A percentile compares a stretch with the other conserved stretches of the same genome.
These are phyloP conservation scores for Mycosphaerella sp. DNA, from an alignment of 2,329 filamentous ascomycete species.

Conservation along the genomic window DNA sequence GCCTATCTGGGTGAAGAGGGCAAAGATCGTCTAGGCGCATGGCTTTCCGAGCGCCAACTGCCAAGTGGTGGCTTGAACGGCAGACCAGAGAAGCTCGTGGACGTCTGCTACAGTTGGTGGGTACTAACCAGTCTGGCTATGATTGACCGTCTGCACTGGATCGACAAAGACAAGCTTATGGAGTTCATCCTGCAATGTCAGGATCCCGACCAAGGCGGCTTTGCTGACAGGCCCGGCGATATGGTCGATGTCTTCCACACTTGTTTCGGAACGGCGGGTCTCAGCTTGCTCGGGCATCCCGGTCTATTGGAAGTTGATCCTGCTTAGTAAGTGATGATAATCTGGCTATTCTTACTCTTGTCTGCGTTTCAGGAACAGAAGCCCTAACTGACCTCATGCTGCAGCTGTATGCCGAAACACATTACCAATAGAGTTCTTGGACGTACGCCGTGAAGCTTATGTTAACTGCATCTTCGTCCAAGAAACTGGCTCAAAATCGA, in stretches of 20 bases:
- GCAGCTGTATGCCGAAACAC: conserved; percentile 51
- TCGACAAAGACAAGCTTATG: conserved; percentile 73
- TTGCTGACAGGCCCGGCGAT: conserved; percentile 84
- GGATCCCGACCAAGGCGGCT: conserved; percentile 74
- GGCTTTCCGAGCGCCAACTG: conserved; percentile 90
- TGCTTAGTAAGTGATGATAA: conserved; percentile 58
- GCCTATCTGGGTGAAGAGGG: conserved; percentile 55
- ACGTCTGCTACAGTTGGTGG: conserved; percentile 99
- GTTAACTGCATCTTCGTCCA: background rate
- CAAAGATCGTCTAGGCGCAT: conserved; percentile 72
- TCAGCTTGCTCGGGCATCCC: conserved; percentile 75
- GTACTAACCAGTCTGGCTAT: conserved; percentile 87
- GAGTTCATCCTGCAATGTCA: conserved; percentile 83
- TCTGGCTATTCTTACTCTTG: conserved; percentile 8
- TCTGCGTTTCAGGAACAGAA: conserved; percentile 1
- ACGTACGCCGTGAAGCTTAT: conserved; percentile 21
- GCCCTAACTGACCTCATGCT: conserved; percentile 7
- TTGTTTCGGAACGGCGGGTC: conserved; percentile 76
- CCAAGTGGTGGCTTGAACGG: conserved; percentile 86
- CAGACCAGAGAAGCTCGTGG: conserved; percentile 87
- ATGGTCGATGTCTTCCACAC: conserved; percentile 99
- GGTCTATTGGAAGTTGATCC: conserved; percentile 78
- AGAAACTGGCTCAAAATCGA: background rate
- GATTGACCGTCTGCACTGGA: conserved; percentile 84
- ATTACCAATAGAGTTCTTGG: conserved; percentile 56